phyloP scores from a whole-genome alignment of 345 rosid species.

The Eucalyptus microcorys region DNA sequence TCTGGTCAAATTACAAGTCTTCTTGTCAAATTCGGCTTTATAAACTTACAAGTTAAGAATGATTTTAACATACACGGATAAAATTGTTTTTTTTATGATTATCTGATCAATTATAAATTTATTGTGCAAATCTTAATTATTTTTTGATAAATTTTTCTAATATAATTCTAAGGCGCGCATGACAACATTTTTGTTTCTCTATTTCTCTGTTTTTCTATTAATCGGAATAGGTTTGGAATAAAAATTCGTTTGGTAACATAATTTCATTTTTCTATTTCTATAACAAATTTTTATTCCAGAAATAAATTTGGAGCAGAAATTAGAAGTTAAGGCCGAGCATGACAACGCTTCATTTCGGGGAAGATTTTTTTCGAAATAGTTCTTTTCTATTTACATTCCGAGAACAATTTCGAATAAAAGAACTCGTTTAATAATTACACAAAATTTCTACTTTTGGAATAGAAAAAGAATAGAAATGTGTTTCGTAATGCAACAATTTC shows the following conservation, averaged over 20 bases:
- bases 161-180: rapidly evolving
- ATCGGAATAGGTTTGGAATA: rapidly evolving
- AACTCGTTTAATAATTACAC: too few species aligned
- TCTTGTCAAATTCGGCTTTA: background rate
- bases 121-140: rapidly evolving
- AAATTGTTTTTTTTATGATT: rapidly evolving
- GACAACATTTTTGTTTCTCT: rapidly evolving
- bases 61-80: background rate
- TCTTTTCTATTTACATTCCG: too few species aligned
- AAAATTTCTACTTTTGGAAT: too few species aligned
- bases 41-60: background rate
- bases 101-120: background rate
- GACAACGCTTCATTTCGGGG: too few species aligned
- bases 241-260: rapidly evolving
- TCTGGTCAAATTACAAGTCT: background rate
- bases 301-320: too few species aligned
- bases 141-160: background rate
- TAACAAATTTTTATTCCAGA: rapidly evolving
- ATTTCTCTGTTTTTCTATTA: rapidly evolving
- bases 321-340: too few species aligned
- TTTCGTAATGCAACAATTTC: too few species aligned
- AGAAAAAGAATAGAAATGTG: too few species aligned
- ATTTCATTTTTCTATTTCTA: too few species aligned
- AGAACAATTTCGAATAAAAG: too few species aligned
- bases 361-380: too few species aligned